phyloP scores from a whole-genome alignment of 495 filamentous ascomycete species.

The Tuber magnatum region DNA sequence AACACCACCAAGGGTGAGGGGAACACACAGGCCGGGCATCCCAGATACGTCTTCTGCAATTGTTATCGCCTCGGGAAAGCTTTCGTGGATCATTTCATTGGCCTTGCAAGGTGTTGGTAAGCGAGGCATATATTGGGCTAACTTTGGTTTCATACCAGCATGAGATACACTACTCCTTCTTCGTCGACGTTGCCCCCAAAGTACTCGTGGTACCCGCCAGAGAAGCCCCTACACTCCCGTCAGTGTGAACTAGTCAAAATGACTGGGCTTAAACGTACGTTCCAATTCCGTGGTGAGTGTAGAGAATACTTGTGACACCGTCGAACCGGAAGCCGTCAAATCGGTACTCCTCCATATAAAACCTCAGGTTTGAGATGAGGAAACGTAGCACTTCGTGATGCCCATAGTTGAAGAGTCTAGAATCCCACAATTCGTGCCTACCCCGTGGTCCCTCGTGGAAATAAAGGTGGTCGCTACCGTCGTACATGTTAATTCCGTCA shows the following conservation, averaged over 20 bases:
- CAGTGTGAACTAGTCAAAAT: constrained; percentile 13
- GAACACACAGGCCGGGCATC: constrained; percentile 89
- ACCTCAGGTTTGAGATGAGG: constrained; percentile 86
- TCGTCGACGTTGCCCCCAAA: constrained; percentile 90
- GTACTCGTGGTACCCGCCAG: constrained; percentile 97
- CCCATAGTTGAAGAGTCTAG: constrained; percentile 93
- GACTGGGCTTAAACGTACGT: constrained; percentile 57
- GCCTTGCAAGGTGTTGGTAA: constrained; percentile 45
- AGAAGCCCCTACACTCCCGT: constrained; percentile 66
- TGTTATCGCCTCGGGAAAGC: constrained; percentile 80
- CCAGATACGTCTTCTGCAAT: constrained; percentile 96
- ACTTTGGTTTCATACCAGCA: constrained; percentile 48
- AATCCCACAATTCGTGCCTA: constrained; percentile 89
- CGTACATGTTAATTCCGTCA: constrained; percentile 90
- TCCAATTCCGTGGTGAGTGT: constrained; percentile 92
- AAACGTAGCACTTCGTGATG: constrained; percentile 90
- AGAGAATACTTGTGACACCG: constrained; percentile 97
- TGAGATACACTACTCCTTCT: constrained; percentile 90
- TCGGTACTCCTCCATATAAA: constrained; percentile 98
- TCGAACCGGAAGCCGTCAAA: constrained; percentile 98
- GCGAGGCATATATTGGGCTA: neutral
- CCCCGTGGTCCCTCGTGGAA: constrained; percentile 84
- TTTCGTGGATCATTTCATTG: constrained; percentile 86
- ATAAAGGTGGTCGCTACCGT: constrained; percentile 88
- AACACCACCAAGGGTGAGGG: constrained; percentile 76